These are phyloP conservation scores for Fusarium coffeatum DNA, from an alignment of 2,329 filamentous ascomycete genomes.

Conservation along the genomic window DNA sequence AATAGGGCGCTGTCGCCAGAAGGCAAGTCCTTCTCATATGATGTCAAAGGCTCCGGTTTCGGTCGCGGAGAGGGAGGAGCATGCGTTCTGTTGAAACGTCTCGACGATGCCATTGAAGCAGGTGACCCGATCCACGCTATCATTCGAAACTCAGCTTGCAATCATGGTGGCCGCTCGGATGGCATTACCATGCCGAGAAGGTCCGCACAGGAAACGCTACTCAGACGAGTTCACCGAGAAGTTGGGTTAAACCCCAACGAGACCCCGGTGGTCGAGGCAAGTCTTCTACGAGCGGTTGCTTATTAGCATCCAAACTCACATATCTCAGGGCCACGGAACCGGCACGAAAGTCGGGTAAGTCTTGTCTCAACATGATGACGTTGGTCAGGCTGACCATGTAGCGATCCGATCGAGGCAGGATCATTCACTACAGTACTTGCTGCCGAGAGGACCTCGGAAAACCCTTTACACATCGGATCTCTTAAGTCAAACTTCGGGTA, in stretches of 20 bases:
- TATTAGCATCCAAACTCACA: not conserved
- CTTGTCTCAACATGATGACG: not conserved
- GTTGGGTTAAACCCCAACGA: not conserved
- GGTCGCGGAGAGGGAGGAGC: not conserved
- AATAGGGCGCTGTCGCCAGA: not conserved
- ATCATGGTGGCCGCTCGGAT: not conserved
- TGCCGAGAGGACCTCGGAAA: not conserved
- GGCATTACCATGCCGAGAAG: not conserved
- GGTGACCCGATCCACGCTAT: not conserved
- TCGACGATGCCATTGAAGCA: not conserved
- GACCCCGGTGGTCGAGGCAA: not conserved
- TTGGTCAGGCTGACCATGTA: not conserved
- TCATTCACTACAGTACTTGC: not conserved
- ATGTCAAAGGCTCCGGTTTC: not conserved
- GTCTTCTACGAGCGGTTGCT: not conserved
- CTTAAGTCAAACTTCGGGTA: not conserved
- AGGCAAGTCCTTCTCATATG: not conserved
- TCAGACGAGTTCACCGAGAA: not conserved
- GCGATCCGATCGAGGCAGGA: not conserved
- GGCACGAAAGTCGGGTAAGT: not conserved
- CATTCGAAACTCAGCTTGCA: not conserved
- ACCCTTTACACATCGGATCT: not conserved
- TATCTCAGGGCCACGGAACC: not conserved
- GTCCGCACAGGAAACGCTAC: not conserved
- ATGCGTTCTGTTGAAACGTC: not conserved